Evolutionary conservation across 495 filamentous ascomycete genomes (phyloP).

Genomic region (Copromyces sp.): DNA sequence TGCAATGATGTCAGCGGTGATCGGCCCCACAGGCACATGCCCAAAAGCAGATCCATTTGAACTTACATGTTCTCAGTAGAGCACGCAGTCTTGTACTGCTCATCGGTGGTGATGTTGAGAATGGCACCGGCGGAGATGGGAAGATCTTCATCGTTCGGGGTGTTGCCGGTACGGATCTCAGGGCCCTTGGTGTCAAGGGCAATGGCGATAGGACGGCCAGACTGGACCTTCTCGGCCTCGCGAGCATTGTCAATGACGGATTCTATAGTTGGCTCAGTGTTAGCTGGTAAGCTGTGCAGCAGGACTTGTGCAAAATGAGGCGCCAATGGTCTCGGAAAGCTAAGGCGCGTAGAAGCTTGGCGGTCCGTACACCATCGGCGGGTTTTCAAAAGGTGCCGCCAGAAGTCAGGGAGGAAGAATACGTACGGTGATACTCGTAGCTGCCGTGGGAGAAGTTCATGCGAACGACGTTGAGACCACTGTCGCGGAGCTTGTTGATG

Average conservation of each 20-base stretch:
- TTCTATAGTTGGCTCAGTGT: constrained; percentile 29
- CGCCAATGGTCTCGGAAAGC: background rate
- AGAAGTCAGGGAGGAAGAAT: background rate
- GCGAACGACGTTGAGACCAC: constrained; percentile 92
- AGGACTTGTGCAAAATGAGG: background rate
- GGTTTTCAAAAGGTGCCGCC: background rate
- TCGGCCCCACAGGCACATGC: background rate
- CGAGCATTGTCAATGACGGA: constrained; percentile 92
- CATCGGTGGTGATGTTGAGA: constrained; percentile 94
- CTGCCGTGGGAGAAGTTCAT: constrained; percentile 98
- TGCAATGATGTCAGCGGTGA: constrained; percentile 25
- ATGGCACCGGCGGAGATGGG: constrained; percentile 73
- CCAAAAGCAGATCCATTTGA: background rate
- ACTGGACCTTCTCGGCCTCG: constrained; percentile 61
- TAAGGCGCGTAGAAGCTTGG: background rate
- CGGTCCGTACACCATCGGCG: constrained; percentile 12
- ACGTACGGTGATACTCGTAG: constrained; percentile 51
- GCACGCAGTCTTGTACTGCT: constrained; percentile 75
- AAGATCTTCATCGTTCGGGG: constrained; percentile 69
- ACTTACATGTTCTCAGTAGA: constrained; percentile 89
- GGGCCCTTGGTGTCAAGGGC: constrained; percentile 98
- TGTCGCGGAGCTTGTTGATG: constrained; percentile 82
- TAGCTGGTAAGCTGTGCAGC: constrained; percentile 31
- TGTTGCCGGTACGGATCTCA: constrained; percentile 96
- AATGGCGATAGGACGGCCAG: constrained; percentile 86